Evolutionary conservation across 2,329 filamentous ascomycete species (phyloP).

Genomic region (Cordyceps tenuipes): DNA sequence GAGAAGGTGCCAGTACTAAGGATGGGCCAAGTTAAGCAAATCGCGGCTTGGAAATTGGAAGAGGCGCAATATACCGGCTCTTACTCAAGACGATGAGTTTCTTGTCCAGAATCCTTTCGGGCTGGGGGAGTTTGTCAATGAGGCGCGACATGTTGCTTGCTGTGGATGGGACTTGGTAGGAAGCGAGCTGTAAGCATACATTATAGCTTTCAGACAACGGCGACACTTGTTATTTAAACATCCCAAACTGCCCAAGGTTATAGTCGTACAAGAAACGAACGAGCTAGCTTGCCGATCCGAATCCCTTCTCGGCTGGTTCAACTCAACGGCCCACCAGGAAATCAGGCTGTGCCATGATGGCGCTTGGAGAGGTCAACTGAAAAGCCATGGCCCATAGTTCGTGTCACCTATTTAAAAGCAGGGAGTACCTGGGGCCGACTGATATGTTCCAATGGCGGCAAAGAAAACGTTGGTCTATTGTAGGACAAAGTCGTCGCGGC

Average conservation of each 20-base stretch:
- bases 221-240: neutral
- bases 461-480: neutral
- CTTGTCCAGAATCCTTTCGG: constrained; percentile 22
- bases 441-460: neutral
- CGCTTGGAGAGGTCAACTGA: neutral
- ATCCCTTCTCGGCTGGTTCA: neutral
- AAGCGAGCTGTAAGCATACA: neutral
- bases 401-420: neutral
- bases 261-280: neutral
- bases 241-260: neutral
- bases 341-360: neutral
- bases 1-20: constrained; percentile 27
- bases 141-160: constrained; percentile 23
- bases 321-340: neutral
- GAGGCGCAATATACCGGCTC: constrained; percentile 23
- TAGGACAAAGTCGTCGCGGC: neutral
- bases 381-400: neutral
- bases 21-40: neutral
- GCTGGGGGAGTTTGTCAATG: constrained; percentile 27
- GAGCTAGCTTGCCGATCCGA: neutral
- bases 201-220: neutral
- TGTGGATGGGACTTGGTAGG: neutral
- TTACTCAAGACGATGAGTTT: constrained; percentile 30
- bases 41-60: neutral
- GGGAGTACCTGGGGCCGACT: neutral